These are phyloP conservation scores for Lonicera japonica DNA, from an alignment of 129 eudicot species.

Conservation along the genomic window DNA sequence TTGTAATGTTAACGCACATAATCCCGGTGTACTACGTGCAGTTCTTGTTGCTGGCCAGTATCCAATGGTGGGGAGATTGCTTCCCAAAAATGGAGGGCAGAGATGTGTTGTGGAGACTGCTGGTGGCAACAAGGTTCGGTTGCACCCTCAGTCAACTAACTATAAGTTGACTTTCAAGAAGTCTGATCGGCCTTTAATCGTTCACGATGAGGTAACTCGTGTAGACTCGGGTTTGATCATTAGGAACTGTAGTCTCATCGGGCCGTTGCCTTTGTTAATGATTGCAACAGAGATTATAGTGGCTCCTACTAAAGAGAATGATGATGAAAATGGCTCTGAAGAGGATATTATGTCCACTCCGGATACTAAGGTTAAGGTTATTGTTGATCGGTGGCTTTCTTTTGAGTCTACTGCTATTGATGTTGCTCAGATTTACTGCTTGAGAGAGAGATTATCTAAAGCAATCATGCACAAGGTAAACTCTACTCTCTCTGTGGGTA, in stretches of 20 bases:
- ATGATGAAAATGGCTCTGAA: conserved; percentile 16
- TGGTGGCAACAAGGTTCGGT: conserved; percentile 48
- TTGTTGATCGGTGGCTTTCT: conserved; percentile 86
- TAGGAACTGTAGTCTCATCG: conserved; percentile 60
- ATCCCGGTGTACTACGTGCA: conserved; percentile 77
- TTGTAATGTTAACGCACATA: conserved; percentile 49
- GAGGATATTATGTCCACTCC: conserved; percentile 67
- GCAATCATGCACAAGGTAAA: conserved; percentile 72
- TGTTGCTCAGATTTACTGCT: conserved; percentile 88
- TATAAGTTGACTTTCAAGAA: conserved; percentile 31
- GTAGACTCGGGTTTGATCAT: conserved; percentile 69
- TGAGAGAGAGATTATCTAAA: conserved; percentile 82
- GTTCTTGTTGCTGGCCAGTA: conserved; percentile 87
- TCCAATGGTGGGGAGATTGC: conserved; percentile 80
- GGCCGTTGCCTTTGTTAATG: conserved; percentile 70
- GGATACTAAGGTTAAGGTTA: conserved; percentile 57
- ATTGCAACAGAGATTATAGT: conserved; percentile 84
- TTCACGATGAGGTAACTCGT: conserved; percentile 80
- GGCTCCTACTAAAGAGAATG: conserved; percentile 40
- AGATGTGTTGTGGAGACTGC: conserved; percentile 43
- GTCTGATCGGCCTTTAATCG: conserved; percentile 37
- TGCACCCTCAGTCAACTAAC: conserved; percentile 59
- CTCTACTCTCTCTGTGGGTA: not conserved
- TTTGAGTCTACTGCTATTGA: conserved; percentile 78
- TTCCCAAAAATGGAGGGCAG: conserved; percentile 26